Conservation (phyloP, 2,329 filamentous ascomycete genomes). For the Xylariomycetidae sp. region DNA sequence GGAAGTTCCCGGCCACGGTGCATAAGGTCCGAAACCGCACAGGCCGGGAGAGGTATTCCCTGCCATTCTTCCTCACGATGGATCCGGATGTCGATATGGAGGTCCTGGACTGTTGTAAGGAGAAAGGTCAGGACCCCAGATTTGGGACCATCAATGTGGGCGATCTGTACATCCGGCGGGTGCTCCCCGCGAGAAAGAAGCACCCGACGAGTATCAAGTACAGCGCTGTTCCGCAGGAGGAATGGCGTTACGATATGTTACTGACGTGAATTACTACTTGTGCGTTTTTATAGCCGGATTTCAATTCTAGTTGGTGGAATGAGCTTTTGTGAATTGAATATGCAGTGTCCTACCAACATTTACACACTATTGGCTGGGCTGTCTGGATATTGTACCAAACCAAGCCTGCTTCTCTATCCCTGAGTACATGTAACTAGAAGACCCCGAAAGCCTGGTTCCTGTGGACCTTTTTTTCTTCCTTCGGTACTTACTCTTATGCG, state of each 20-base stretch:
- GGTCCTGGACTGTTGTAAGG: constrained; percentile 18
- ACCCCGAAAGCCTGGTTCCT: too few species aligned
- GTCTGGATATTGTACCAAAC: too few species aligned
- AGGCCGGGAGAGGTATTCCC: constrained; percentile 32
- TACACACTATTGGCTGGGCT: too few species aligned
- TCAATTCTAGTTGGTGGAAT: too few species aligned
- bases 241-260: constrained; percentile 27
- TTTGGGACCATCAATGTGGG: constrained; percentile 25
- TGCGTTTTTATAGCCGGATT: too few species aligned
- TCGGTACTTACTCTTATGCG: too few species aligned
- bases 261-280: constrained; percentile 15
- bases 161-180: constrained; percentile 28
- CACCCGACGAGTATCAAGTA: constrained; percentile 33
- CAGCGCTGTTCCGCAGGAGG: constrained; percentile 26
- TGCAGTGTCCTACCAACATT: too few species aligned
- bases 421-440: too few species aligned
- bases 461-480: too few species aligned
- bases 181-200: constrained; percentile 29
- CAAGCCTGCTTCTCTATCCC: too few species aligned
- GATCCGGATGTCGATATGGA: constrained; percentile 20
- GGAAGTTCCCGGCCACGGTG: constrained; percentile 33
- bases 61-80: constrained; percentile 32
- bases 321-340: too few species aligned
- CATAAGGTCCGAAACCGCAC: constrained; percentile 34
- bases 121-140: constrained; percentile 12